These are phyloP conservation scores for Abrus precatorius DNA, from an alignment of 306 rosid species.

Conservation along the genomic window DNA sequence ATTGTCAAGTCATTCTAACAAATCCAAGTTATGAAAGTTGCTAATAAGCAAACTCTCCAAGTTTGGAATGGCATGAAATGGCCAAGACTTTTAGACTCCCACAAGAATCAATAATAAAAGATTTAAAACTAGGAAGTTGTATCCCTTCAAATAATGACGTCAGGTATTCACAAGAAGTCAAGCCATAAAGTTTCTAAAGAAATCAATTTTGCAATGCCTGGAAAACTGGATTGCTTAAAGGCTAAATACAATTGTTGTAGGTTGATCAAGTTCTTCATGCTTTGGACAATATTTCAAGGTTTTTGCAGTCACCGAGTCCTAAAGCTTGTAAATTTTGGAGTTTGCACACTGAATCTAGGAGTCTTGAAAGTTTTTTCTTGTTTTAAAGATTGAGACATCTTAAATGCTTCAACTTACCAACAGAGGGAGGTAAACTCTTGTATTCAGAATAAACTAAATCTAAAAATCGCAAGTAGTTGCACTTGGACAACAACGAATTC, in stretches of 20 bases:
- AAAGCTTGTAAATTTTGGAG: slow-evolving; percentile 1
- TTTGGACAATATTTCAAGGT: background rate
- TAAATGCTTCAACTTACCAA: no score
- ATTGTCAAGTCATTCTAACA: background rate
- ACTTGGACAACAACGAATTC: no score
- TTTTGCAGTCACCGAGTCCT: background rate
- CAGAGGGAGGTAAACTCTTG: background rate
- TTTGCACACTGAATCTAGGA: no score
- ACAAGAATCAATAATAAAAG: no score
- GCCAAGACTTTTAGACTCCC: background rate
- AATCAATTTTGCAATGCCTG: background rate
- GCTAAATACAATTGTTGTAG: slow-evolving; percentile 3
- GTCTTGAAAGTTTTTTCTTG: no score
- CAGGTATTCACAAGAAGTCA: no score
- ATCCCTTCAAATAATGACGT: no score
- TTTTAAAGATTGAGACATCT: no score
- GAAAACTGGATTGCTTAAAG: background rate
- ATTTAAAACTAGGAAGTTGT: background rate
- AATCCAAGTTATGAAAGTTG: background rate
- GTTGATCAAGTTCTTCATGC: slow-evolving; percentile 1
- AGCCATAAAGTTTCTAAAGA: background rate
- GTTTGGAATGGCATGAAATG: no score
- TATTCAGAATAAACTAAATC: background rate
- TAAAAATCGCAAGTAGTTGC: slow-evolving; percentile 14
- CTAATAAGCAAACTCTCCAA: background rate